A percentile compares a stretch with the other conserved stretches of the same genome.
Evolutionary conservation across 495 filamentous ascomycete genomes (phyloP).

Genomic region (Xylaria grammica): DNA sequence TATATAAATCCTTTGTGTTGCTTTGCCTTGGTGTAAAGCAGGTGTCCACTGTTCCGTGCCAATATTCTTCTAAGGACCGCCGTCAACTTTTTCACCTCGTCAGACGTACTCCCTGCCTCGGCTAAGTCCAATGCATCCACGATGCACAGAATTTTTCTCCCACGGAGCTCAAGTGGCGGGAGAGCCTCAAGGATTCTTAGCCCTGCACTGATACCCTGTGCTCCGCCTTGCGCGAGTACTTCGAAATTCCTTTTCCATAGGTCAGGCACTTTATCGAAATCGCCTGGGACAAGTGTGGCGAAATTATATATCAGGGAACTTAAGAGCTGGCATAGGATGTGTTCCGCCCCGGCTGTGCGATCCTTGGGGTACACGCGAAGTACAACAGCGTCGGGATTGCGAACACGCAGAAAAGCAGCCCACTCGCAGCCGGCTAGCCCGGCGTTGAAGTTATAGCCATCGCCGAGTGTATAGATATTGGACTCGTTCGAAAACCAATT

Average conservation of each 20-base stretch:
- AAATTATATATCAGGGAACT: constrained; percentile 27
- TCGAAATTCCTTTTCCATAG: constrained; percentile 20
- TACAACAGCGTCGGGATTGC: constrained; percentile 11
- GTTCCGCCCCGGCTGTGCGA: constrained; percentile 6
- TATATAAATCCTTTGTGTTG: neutral
- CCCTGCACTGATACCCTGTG: constrained; percentile 20
- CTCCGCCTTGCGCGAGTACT: constrained; percentile 13
- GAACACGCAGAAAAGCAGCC: constrained; percentile 24
- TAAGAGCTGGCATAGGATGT: constrained; percentile 24
- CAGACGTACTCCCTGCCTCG: constrained; percentile 1
- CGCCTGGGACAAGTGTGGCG: constrained; percentile 12
- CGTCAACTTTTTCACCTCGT: constrained; percentile 5
- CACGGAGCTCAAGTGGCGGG: neutral
- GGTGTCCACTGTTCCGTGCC: constrained; percentile 5
- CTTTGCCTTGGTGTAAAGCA: constrained; percentile 15
- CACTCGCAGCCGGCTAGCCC: constrained; percentile 24
- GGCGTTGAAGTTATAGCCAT: constrained; percentile 5
- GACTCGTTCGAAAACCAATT: constrained; percentile 14
- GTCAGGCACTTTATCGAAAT: constrained; percentile 13
- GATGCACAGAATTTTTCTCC: constrained; percentile 19
- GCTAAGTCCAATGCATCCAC: constrained; percentile 26
- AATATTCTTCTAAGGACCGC: constrained; percentile 3
- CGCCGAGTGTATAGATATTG: constrained; percentile 15
- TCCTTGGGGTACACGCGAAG: constrained; percentile 27
- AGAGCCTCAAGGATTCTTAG: constrained; percentile 24